phyloP scores from a whole-genome alignment of 83 land plant genomes.

The Diphasiastrum complanatum region DNA sequence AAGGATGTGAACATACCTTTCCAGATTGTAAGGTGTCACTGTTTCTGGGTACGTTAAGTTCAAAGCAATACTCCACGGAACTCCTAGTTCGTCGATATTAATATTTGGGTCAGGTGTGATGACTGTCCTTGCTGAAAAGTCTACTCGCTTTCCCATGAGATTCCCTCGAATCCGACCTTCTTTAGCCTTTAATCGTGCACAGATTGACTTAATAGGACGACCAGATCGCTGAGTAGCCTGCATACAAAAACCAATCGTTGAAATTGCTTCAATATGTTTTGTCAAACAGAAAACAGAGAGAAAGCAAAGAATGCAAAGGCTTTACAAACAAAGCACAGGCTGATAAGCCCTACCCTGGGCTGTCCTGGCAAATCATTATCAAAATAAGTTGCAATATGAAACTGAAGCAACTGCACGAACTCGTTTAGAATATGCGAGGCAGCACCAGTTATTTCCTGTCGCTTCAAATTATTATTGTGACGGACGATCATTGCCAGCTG shows the following conservation, averaged over 20 bases:
- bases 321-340: not conserved
- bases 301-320: not conserved
- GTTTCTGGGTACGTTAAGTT: constrained; percentile 97
- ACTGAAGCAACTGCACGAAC: constrained; percentile 90
- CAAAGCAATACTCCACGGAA: constrained; percentile 98
- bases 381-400: constrained; percentile 96
- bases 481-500: constrained; percentile 95
- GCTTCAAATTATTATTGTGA: constrained; percentile 79
- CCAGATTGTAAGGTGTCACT: constrained; percentile 96
- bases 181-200: constrained; percentile 94
- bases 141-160: constrained; percentile 98
- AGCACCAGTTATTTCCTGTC: constrained; percentile 86
- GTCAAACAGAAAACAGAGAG: not conserved
- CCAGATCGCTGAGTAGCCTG: constrained; percentile 98
- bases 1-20: constrained; percentile 43
- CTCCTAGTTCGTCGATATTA: constrained; percentile 95
- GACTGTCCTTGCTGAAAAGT: constrained; percentile 97
- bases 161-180: constrained; percentile 98
- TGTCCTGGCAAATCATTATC: constrained; percentile 99
- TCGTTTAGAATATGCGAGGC: constrained; percentile 98
- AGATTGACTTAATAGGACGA: constrained; percentile 94
- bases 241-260: constrained; percentile 5
- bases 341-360: constrained; percentile 64
- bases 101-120: constrained; percentile 99
- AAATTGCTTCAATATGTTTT: no score